phyloP scores from a whole-genome alignment of 2,329 filamentous ascomycete species.

The Claviceps monticola region DNA sequence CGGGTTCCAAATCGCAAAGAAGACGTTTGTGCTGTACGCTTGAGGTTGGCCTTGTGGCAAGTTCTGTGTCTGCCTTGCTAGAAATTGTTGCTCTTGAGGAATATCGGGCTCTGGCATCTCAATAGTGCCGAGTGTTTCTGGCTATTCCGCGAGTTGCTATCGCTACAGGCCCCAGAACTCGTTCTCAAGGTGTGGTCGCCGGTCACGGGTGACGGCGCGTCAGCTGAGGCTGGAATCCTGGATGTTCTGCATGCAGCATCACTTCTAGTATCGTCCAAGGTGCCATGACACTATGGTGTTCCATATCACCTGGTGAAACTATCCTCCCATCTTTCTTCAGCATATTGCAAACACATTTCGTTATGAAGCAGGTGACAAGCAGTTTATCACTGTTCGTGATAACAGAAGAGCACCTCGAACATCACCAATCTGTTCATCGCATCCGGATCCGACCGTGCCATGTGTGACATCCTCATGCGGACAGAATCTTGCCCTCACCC shows the following conservation, averaged over 20 bases:
- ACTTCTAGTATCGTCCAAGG: conserved; percentile 26
- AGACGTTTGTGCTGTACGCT: conserved; percentile 27
- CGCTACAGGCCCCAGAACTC: conserved; percentile 24
- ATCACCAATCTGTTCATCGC: conserved; percentile 12
- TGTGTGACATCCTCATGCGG: too few relatives aligned
- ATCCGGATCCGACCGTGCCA: too few relatives aligned
- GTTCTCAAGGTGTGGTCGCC: conserved; percentile 29
- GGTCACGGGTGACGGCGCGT: conserved; percentile 22
- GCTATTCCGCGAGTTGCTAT: conserved; percentile 26
- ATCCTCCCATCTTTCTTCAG: conserved; percentile 20
- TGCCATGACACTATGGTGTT: conserved; percentile 19
- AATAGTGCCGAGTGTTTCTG: conserved; percentile 30
- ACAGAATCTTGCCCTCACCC: too few relatives aligned
- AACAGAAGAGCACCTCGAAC: conserved; percentile 23
- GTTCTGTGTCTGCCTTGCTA: conserved; percentile 29
- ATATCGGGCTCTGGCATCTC: conserved; percentile 22
- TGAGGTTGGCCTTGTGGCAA: conserved; percentile 33
- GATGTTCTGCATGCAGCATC: conserved; percentile 32
- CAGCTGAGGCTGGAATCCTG: conserved; percentile 23
- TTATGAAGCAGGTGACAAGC: conserved; percentile 14
- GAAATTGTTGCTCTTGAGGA: conserved; percentile 30
- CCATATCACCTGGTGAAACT: conserved; percentile 26
- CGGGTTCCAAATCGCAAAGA: conserved; percentile 25
- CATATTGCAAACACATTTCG: not conserved
- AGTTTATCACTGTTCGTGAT: conserved; percentile 9